These are phyloP conservation scores for Globisporangium viniferum DNA, from an alignment of 352 stramenopile genomes.

Conservation along the genomic window DNA sequence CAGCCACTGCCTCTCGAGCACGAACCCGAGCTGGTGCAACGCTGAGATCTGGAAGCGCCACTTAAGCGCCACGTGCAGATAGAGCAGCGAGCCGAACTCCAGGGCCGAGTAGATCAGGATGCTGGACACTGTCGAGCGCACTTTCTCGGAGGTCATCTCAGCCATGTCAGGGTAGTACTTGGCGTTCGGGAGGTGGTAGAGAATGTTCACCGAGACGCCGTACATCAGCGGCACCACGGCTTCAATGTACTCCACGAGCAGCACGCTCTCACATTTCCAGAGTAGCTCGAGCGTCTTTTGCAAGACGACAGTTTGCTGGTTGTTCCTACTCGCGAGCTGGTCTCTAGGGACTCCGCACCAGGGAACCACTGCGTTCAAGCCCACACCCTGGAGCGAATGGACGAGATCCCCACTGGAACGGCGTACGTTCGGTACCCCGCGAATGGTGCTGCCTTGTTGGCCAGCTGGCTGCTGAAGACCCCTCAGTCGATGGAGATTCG, in stretches of 20 bases:
- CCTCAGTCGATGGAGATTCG: too few species aligned
- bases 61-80: background rate
- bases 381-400: too few species aligned
- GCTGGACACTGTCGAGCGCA: background rate
- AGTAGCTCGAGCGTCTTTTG: constrained; percentile 18
- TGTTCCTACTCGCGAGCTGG: too few species aligned
- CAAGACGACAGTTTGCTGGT: background rate
- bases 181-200: background rate
- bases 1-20: background rate
- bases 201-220: background rate
- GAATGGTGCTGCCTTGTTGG: too few species aligned
- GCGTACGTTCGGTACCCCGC: too few species aligned
- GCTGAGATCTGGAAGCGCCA: background rate
- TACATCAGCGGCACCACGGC: background rate
- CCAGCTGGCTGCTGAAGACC: too few species aligned
- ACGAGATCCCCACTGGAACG: too few species aligned
- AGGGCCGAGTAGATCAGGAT: background rate
- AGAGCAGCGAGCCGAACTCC: background rate
- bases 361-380: too few species aligned
- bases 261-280: background rate
- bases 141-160: background rate
- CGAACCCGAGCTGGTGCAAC: background rate
- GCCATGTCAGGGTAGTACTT: background rate
- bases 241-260: background rate
- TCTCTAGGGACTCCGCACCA: background rate